These are phyloP conservation scores for Aspergillus asperescens DNA, from an alignment of 495 filamentous ascomycete genomes.

Conservation along the genomic window DNA sequence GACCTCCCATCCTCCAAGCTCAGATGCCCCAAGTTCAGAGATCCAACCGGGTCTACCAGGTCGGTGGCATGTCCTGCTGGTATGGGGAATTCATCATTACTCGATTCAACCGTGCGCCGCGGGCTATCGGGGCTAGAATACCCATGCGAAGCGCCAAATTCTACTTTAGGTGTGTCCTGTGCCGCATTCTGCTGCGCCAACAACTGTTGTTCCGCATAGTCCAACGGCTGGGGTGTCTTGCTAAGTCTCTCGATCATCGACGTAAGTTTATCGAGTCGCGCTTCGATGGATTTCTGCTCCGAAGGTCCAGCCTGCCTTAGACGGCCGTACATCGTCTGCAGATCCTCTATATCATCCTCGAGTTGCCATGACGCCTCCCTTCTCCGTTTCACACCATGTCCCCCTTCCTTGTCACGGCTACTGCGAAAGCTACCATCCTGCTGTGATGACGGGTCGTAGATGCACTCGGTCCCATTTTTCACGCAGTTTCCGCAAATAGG, in stretches of 20 bases:
- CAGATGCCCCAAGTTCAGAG: slow-evolving; percentile 43
- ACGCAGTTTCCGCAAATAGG: slow-evolving; percentile 45
- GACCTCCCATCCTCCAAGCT: slow-evolving; percentile 45
- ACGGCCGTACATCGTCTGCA: slow-evolving; percentile 37
- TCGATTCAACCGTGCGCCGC: slow-evolving; percentile 33
- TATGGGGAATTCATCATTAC: slow-evolving; percentile 44
- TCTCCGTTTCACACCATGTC: slow-evolving; percentile 36
- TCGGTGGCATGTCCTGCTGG: slow-evolving; percentile 43
- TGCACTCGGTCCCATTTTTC: slow-evolving; percentile 42
- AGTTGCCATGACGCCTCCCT: slow-evolving; percentile 25
- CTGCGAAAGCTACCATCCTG: slow-evolving; percentile 20
- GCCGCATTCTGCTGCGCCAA: slow-evolving; percentile 22
- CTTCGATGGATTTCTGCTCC: slow-evolving; percentile 37
- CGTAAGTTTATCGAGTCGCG: slow-evolving; percentile 42
- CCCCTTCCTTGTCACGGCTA: slow-evolving; percentile 10
- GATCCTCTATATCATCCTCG: slow-evolving; percentile 36
- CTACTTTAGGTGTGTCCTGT: slow-evolving; percentile 18
- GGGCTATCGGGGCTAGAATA: slow-evolving; percentile 27
- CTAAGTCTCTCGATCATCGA: slow-evolving; percentile 43
- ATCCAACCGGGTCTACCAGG: slow-evolving; percentile 42
- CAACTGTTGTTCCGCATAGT: slow-evolving; percentile 22
- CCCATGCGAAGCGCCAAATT: slow-evolving; percentile 17
- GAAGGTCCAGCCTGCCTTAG: slow-evolving; percentile 24
- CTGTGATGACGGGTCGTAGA: slow-evolving; percentile 36
- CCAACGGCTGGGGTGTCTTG: slow-evolving; percentile 27